Evolutionary conservation across 2,329 filamentous ascomycete species (phyloP), one percentile per base, ranked within the genome.

Genomic region (Exophiala aquamarina): DNA sequence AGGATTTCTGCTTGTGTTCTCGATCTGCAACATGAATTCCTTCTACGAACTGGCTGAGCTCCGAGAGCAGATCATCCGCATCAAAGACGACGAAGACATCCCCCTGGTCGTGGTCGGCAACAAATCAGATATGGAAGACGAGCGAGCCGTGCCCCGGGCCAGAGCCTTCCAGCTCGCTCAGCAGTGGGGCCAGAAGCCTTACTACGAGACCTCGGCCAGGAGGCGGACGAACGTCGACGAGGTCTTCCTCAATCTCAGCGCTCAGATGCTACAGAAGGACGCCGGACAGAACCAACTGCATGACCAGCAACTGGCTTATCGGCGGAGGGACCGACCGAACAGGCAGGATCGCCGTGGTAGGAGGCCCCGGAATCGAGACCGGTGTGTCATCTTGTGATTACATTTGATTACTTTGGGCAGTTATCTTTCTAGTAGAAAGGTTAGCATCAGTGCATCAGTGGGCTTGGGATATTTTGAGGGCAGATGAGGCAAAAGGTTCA

Each of bases 21-120:
- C 87, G 69, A 95, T 95, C 63, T 92, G 89, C 14, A 93, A 88
- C 52, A 76, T 79, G 52, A 87, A 87, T 26, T 94, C 89, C n/a
- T 76, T 95, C 32, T 80, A 83, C 59, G 89, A 95, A 68, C 79
- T 95, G 21, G 78, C 82, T 58, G 85, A 87, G 59, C 77, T 95
- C 33, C 85, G 89, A 41, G 89, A 95, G 62, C 89, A 95, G 68
- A 94, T 95, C 55, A 85, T 90, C 51, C 87, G 89, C 50, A 92
- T 94, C 70, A 95, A 95, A 70, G 87, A 91, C 66, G 87, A 92
- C 67, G 86, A 89, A 45, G 85, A 83, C 53, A 82, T 92, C 3
- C 88, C 88, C 17, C 87, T 95, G 64, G 89, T 95, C 40, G 88
- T 95, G 52, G 89, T 94, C 37, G 89, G 89, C 54, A 95, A 95